Evolutionary conservation across 139 green algal genomes (phyloP).

Genomic region (Zygnema circumcarinatum): DNA sequence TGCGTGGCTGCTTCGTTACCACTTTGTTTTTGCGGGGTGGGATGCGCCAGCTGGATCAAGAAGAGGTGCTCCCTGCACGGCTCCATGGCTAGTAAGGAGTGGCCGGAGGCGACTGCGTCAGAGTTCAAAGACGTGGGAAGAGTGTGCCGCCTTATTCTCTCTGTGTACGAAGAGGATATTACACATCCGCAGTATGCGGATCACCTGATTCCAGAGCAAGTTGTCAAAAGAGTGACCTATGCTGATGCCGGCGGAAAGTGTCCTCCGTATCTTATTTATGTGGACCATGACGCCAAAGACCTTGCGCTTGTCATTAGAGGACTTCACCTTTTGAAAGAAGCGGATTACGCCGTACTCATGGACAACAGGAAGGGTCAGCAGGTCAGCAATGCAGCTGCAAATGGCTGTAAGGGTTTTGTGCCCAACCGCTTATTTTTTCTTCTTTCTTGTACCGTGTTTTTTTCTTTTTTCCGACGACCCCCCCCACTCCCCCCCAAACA

Average conservation of each 20-base stretch:
- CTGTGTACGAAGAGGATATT: slow-evolving; percentile 25
- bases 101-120: slow-evolving; percentile 7
- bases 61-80: slow-evolving; percentile 15
- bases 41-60: not conserved
- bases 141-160: slow-evolving; percentile 28
- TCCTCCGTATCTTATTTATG: slow-evolving; percentile 51
- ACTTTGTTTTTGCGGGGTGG: not conserved
- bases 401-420: not conserved
- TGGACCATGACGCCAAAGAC: slow-evolving; percentile 43
- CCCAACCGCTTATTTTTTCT: not conserved
- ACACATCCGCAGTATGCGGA: slow-evolving; percentile 16
- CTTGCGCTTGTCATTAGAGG: slow-evolving; percentile 23
- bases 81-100: slow-evolving; percentile 23
- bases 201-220: slow-evolving; percentile 11
- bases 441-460: not conserved
- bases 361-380: slow-evolving; percentile 44
- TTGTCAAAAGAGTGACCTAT: slow-evolving; percentile 3
- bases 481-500: too few species aligned
- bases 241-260: slow-evolving; percentile 27
- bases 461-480: not conserved
- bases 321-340: not conserved
- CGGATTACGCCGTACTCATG: slow-evolving; percentile 40
- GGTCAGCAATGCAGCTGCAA: slow-evolving; percentile 21
- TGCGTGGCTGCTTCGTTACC: too few species aligned
- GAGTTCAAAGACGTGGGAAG: slow-evolving; percentile 44